phyloP scores from a whole-genome alignment of 257 asterid species.

The Fraxinus anomala region DNA sequence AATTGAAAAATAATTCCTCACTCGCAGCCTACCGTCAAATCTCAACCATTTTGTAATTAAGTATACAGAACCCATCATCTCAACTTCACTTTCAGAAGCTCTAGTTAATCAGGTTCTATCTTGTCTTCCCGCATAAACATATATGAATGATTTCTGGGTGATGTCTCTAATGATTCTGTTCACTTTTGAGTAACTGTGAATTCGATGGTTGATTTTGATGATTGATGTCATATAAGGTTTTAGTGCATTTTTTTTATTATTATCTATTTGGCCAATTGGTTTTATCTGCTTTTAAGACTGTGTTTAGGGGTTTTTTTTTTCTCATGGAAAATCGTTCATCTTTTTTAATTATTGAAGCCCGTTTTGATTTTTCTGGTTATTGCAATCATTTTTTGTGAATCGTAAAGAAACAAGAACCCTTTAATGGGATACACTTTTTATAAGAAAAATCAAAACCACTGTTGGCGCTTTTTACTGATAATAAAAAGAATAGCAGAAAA shows the following conservation, averaged over 20 bases:
- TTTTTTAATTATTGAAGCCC: neutral
- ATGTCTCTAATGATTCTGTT: conserved; percentile 23
- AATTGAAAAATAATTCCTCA: conserved; percentile 21
- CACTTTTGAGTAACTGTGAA: conserved; percentile 36
- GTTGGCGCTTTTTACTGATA: too few species aligned
- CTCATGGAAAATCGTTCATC: conserved; percentile 18
- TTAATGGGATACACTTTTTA: neutral
- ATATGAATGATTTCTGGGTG: conserved; percentile 13
- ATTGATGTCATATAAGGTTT: conserved; percentile 18
- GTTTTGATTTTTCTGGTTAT: neutral
- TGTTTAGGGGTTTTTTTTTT: conserved; percentile 14
- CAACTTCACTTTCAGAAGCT: conserved; percentile 32
- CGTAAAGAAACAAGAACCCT: conserved; percentile 20
- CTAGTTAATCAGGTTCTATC: conserved; percentile 38
- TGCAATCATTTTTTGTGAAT: conserved; percentile 7
- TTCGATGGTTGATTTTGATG: conserved; percentile 31
- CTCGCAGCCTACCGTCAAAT: conserved; percentile 30
- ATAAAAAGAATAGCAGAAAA: too few species aligned
- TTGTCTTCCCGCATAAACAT: conserved; percentile 9
- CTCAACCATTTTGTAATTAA: conserved; percentile 31
- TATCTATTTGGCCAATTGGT: conserved; percentile 16
- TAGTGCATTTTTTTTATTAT: neutral
- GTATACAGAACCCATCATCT: conserved; percentile 25
- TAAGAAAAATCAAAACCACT: neutral
- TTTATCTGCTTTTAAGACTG: conserved; percentile 25